These are phyloP conservation scores for Emericellopsis terricola DNA, from an alignment of 495 filamentous ascomycete species.

Conservation along the genomic window DNA sequence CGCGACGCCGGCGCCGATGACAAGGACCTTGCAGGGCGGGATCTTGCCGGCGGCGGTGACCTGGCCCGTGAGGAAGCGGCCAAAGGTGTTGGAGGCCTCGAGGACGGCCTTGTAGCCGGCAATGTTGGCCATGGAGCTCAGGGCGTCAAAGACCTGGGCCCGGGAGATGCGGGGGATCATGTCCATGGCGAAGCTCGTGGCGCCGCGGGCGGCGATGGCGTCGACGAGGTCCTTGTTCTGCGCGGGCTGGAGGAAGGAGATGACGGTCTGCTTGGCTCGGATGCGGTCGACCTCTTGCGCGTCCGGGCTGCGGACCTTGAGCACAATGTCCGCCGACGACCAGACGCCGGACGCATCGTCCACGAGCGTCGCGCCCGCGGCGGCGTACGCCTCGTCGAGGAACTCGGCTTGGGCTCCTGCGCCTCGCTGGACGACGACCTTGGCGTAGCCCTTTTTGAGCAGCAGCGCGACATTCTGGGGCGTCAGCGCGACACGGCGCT, in stretches of 20 bases:
- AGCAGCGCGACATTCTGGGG: slow-evolving; percentile 61
- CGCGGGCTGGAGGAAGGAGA: slow-evolving; percentile 57
- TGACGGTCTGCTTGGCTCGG: slow-evolving; percentile 44
- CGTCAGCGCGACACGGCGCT: slow-evolving; percentile 63
- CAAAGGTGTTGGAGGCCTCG: slow-evolving; percentile 68
- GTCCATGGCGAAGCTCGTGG: slow-evolving; percentile 66
- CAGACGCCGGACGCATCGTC: slow-evolving; percentile 39
- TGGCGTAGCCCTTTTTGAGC: slow-evolving; percentile 60
- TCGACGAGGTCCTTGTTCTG: slow-evolving; percentile 57
- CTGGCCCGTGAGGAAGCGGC: slow-evolving; percentile 65
- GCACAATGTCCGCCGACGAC: slow-evolving; percentile 50
- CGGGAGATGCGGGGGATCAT: slow-evolving; percentile 68
- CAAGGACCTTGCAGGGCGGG: slow-evolving; percentile 64
- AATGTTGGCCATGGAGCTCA: slow-evolving; percentile 78
- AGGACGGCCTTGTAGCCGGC: slow-evolving; percentile 73
- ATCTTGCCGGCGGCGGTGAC: slow-evolving; percentile 72
- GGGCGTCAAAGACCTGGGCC: slow-evolving; percentile 64
- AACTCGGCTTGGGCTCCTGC: slow-evolving; percentile 61
- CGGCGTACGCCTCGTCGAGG: slow-evolving; percentile 48
- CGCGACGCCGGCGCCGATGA: slow-evolving; percentile 70
- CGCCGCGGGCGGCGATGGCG: slow-evolving; percentile 40
- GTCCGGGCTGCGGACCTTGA: slow-evolving; percentile 61
- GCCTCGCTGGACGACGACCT: slow-evolving; percentile 54
- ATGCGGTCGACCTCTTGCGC: slow-evolving; percentile 41
- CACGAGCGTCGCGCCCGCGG: slow-evolving; percentile 53